Evolutionary conservation across 768 basidiomycete species (phyloP).

Genomic region (Boletales sp.): DNA sequence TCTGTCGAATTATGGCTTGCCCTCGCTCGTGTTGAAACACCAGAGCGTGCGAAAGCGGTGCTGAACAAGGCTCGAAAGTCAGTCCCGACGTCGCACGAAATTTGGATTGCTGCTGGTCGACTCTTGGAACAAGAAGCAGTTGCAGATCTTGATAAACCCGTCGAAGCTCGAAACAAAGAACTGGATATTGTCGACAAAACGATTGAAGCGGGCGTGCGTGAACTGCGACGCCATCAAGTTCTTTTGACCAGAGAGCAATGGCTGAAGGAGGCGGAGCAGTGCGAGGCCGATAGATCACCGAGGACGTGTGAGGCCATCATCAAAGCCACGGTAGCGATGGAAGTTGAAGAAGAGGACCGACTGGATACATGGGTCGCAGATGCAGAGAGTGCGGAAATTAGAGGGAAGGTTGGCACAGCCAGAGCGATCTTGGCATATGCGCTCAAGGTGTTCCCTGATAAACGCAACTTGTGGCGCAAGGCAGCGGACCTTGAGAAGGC

Average conservation of each 20-base stretch:
- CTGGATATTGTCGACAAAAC: constrained; percentile 80
- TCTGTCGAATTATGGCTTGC: constrained; percentile 98
- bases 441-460: constrained; percentile 86
- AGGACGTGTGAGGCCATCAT: constrained; percentile 92
- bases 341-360: constrained; percentile 92
- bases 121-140: constrained; percentile 83
- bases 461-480: constrained; percentile 79
- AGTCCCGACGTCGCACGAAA: constrained; percentile 94
- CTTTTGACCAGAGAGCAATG: constrained; percentile 88
- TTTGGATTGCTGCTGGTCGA: constrained; percentile 97
- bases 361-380: constrained; percentile 89
- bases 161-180: constrained; percentile 56
- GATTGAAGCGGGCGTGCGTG: constrained; percentile 79
- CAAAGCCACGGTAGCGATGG: constrained; percentile 90
- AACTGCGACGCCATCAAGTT: constrained; percentile 79
- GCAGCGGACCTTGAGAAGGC: constrained; percentile 93
- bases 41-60: constrained; percentile 86
- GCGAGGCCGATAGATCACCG: constrained; percentile 80
- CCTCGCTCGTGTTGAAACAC: constrained; percentile 93
- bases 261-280: constrained; percentile 92
- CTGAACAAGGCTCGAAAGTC: constrained; percentile 94
- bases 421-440: constrained; percentile 89
- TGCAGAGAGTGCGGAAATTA: constrained; percentile 75
- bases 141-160: constrained; percentile 41
- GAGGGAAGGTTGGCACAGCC: constrained; percentile 76